Evolutionary conservation across 2,329 filamentous ascomycete genomes (phyloP), one percentile per base, ranked within the genome.

Genomic region (Cyphellophora attinorum): DNA sequence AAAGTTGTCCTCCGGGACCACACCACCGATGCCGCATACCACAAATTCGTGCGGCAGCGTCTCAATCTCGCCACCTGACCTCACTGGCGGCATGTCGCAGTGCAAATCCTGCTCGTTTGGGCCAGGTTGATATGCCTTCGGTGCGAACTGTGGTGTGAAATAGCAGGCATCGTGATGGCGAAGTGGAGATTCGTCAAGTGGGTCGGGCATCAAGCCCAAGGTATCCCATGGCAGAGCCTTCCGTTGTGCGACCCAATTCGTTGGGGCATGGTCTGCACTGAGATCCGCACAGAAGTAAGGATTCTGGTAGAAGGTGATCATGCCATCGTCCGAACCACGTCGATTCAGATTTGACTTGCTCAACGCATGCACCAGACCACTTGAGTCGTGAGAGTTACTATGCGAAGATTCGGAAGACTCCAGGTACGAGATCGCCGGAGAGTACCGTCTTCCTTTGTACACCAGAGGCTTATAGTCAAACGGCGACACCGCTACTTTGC

Each of bases 271-370:
- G 31, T 55, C 52, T n/a, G 49, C 52, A 1, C 70, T 67, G 3
- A 91, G 59, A 53, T 93, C 85, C 1, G 79, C 86, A 54, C 78
- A 91, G 54, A 91, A 93, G 0, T 74, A 74, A 2, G 81, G 80
- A 16, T 81, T 82, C 40, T 72, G 84, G 54, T 89, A 93, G 51
- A 88, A 93, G 12, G 89, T 85, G 45, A 93, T 81, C 1, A 81
- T 77, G 6, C 84, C 85, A 10, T 76, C 38, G 11, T 27, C 31
- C 8, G 68, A 1, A 65, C 69, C 70, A 68, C 43, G 60, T 19
- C 65, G 49, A 51, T 60, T 37, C 57, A 68, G 30, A 52, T 64
- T 44, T 52, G 72, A 44, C 62, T 73, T 49, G 62, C 63, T 41
- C 65, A 68, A 19, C 60, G 55, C 11, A 55, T 61, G 60, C 62